A percentile compares a stretch with the other conserved stretches of the same genome.
phyloP scores from a whole-genome alignment of 495 filamentous ascomycete species.

The Tuber melanosporum region DNA sequence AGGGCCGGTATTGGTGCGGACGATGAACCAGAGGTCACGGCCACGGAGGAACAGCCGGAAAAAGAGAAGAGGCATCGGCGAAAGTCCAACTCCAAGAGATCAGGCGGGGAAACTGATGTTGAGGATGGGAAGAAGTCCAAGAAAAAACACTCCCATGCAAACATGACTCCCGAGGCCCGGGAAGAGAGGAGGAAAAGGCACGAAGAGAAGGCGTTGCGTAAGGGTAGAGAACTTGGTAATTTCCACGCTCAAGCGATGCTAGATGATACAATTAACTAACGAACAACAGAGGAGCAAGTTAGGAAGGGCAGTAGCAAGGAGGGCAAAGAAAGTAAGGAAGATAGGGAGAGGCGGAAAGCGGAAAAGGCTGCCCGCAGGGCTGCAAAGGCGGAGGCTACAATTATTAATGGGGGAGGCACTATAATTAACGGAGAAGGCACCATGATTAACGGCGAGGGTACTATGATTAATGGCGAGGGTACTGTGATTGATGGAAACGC shows the following conservation, averaged over 20 bases:
- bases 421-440: neutral
- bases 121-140: slow-evolving; percentile 24
- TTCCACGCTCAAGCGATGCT: neutral
- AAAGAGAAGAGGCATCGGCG: slow-evolving; percentile 26
- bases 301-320: slow-evolving; percentile 9
- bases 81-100: slow-evolving; percentile 15
- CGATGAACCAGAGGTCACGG: slow-evolving; percentile 12
- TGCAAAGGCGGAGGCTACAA: slow-evolving; percentile 21
- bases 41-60: slow-evolving; percentile 23
- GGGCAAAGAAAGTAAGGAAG: neutral
- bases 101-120: slow-evolving; percentile 13
- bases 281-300: slow-evolving; percentile 19
- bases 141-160: slow-evolving; percentile 26
- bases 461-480: neutral
- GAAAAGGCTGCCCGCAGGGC: slow-evolving; percentile 28
- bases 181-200: slow-evolving; percentile 37
- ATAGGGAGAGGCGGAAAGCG: slow-evolving; percentile 21
- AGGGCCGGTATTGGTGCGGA: slow-evolving; percentile 17
- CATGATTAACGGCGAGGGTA: neutral
- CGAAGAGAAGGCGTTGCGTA: slow-evolving; percentile 49
- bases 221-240: slow-evolving; percentile 60
- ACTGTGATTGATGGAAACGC: neutral
- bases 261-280: neutral
- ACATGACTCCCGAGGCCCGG: slow-evolving; percentile 27
- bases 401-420: neutral